Percentiles rank a stretch among this genome's conserved stretches.
Evolutionary conservation across 2,329 filamentous ascomycete genomes (phyloP).

Genomic region (Ophiostoma sp.): DNA sequence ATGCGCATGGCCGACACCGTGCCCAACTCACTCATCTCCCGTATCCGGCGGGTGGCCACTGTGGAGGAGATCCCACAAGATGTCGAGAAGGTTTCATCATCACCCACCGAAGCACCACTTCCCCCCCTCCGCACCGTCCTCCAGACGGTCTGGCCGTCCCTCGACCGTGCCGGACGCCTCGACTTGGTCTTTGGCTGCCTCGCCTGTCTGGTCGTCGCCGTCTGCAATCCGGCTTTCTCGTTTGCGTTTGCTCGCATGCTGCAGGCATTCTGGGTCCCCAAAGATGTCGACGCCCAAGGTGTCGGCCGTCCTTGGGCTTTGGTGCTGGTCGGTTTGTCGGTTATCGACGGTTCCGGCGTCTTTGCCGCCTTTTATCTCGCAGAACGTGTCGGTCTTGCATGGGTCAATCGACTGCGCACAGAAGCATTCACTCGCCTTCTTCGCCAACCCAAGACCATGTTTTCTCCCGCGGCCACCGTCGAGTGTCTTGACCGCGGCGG

Average conservation of each 20-base stretch:
- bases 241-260: slow-evolving; percentile 74
- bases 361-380: slow-evolving; percentile 70
- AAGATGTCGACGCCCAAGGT: slow-evolving; percentile 47
- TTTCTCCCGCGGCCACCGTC: slow-evolving; percentile 55
- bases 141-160: slow-evolving; percentile 67
- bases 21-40: background rate
- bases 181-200: slow-evolving; percentile 62
- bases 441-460: slow-evolving; percentile 63
- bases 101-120: background rate
- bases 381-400: slow-evolving; percentile 70
- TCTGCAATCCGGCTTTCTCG: slow-evolving; percentile 68
- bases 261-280: slow-evolving; percentile 62
- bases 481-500: slow-evolving; percentile 77
- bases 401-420: slow-evolving; percentile 71
- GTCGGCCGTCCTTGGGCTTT: slow-evolving; percentile 67
- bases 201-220: slow-evolving; percentile 63
- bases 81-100: too few relatives aligned
- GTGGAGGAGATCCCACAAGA: background rate
- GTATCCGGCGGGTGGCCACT: background rate
- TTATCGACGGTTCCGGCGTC: slow-evolving; percentile 63
- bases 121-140: slow-evolving; percentile 57
- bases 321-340: slow-evolving; percentile 65
- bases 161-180: slow-evolving; percentile 53
- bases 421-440: slow-evolving; percentile 70
- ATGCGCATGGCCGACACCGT: slow-evolving; percentile 13